Base-by-base conservation (phyloP, 108 stramenopile species). In the Schizochytrium sp. region DNA sequence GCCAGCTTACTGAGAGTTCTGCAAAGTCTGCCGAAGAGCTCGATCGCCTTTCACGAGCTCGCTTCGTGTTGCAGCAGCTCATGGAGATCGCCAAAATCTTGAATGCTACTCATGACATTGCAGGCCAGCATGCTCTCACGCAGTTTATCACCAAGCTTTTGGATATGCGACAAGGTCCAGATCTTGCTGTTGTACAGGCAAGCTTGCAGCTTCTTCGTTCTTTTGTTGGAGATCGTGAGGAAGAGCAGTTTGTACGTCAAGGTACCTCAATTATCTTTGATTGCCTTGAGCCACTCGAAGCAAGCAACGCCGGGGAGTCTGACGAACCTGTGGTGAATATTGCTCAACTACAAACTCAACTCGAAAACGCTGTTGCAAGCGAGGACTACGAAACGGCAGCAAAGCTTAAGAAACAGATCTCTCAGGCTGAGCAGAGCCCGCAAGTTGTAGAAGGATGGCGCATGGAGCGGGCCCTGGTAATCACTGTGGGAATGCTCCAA, bases 11-110 rank as follows among this genome's bases (percentile, higher is more conserved):
- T 5, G 76, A 49, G 76, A 83, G 47, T 53, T 47, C 47, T 3
- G 47, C 76, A 5, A 83, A 83, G 15, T 47, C 47, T 53, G 76
- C 47, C 76, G 50, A 56, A 40, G 76, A 83, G 50, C 13, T 40
- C 15, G 76, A 83, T 17, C 53, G 50, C 28, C 76, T 55, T 40
- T 17, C 76, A 83, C 49, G 53, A n/a, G 5, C 53, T n/a, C 76
- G 76, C 76, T 83, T 83, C 40, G 76, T 83, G 15, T 53, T 83
- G 12, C 28, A 83, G 13, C 76, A 83, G 47, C 50, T 83, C 28
- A 47, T 83, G 1, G 47, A 55, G 76, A 49, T 40, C 50, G 76
- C 50, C 12, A 17, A 2, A 17, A 53, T 17, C 55, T 40, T 83
- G 15, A 53, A 83, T 40, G 47, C 76, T n/a, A 38, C 47, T n/a